Base-by-base conservation (phyloP, 1,139 yeast species). In the Geotrichum europaeum region DNA sequence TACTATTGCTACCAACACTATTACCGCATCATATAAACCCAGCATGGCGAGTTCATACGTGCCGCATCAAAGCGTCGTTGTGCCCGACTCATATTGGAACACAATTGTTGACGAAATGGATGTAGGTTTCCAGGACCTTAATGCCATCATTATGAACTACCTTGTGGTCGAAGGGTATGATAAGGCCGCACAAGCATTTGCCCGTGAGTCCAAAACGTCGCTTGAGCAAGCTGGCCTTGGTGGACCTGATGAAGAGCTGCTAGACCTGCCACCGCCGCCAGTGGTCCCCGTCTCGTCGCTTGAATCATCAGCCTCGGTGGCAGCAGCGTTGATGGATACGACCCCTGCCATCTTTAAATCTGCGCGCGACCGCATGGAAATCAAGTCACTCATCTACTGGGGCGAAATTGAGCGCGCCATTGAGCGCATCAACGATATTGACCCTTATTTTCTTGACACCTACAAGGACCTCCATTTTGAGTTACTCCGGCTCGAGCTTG, bases 131-230 rank as follows among this genome's bases (percentile, higher is more conserved):
- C 32, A 65, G n/a, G 75, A 69, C 49, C 65, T 76, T 51, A 73
- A 76, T 64, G 64, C 71, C 22, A 60, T 76, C 53, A 70, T 76
- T 30, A 69, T 76, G 72, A 75, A 76, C 66, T 76, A 75, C 58
- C 69, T 76, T 45, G 67, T 76, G 9, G 70, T 73, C 25, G 76
- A 76, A 59, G 79, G 79, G 18, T 74, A 76, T 57, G 72, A 74
- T 51, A 65, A 72, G 2, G 74, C 78, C 1, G 79, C 79, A 2
- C 64, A 63, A 53, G 67, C 68, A 54, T 76, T 76, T 64, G 71
- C 76, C 4, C 67, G 68, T 43, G 79, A 76, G 58, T 77, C 79
- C 1, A 67, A 69, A 22, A 59, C 75, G 49, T 40, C 49, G 1
- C 45, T 53, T 3, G 50, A 40, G 3, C 20, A n/a, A 12, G 56